These are phyloP conservation scores for Psilocybe azurescens DNA, from an alignment of 768 basidiomycete genomes.

Conservation along the genomic window DNA sequence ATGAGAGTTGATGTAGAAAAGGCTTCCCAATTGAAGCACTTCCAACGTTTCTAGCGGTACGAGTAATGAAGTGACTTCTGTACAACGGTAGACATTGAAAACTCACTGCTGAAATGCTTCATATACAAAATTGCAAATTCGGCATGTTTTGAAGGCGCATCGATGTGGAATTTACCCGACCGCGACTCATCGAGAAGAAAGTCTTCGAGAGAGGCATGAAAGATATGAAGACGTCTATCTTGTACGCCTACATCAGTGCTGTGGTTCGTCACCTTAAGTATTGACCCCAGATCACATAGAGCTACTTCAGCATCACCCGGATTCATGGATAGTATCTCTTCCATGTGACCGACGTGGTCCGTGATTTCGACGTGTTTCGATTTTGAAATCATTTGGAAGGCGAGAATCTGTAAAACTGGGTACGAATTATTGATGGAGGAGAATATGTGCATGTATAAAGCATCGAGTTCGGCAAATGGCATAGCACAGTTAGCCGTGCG, in stretches of 20 bases:
- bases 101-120: not conserved
- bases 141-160: not conserved
- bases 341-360: not conserved
- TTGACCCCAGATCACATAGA: not conserved
- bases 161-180: not conserved
- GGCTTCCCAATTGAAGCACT: not conserved
- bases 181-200: conserved; percentile 1
- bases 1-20: not conserved
- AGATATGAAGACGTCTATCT: not conserved
- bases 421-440: not conserved
- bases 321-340: not conserved
- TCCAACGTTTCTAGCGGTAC: not conserved
- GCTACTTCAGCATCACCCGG: not conserved
- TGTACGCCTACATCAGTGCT: not conserved
- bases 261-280: not conserved
- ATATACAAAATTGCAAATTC: conserved; percentile 1
- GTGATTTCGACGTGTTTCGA: not conserved
- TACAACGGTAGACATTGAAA: not conserved
- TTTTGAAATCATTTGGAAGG: conserved; percentile 1
- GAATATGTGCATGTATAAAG: conserved; percentile 19
- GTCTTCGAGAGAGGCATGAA: conserved; percentile 3
- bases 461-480: conserved; percentile 22
- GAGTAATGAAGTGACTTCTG: not conserved
- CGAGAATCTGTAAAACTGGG: not conserved
- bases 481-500: not conserved